Percentiles rank a stretch among this genome's conserved stretches.
These are phyloP conservation scores for Fagopyrum esculentum DNA, from an alignment of 148 eudicot genomes.

Conservation along the genomic window DNA sequence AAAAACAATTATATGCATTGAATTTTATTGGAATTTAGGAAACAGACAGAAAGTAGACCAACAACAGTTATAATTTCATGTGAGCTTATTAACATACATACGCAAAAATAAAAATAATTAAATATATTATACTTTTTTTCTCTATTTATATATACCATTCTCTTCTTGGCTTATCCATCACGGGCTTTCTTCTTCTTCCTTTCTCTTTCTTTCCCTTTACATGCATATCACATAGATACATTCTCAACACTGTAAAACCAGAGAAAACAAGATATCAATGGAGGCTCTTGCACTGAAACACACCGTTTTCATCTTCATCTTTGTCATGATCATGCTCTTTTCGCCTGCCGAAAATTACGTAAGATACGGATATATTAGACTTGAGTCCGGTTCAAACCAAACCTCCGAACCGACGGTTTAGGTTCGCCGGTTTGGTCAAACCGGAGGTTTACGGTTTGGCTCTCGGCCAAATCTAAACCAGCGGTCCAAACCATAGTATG, in stretches of 20 bases:
- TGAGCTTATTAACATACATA: background rate
- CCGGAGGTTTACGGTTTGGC: too few relatives aligned
- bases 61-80: constrained; percentile 10
- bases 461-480: too few relatives aligned
- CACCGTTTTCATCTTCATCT: constrained; percentile 4
- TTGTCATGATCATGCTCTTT: constrained; percentile 6
- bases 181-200: background rate
- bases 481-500: too few relatives aligned
- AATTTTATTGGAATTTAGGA: constrained; percentile 3
- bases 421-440: too few relatives aligned
- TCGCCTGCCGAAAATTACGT: constrained; percentile 4
- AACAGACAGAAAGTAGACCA: constrained; percentile 6
- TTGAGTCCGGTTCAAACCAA: too few relatives aligned
- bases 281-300: constrained; percentile 4
- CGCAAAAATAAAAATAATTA: background rate
- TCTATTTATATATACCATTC: constrained; percentile 1
- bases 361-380: background rate
- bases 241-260: background rate
- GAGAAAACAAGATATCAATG: background rate
- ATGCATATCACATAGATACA: background rate
- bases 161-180: background rate
- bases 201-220: too few relatives aligned
- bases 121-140: background rate
- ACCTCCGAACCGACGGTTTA: too few relatives aligned
- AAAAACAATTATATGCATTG: background rate